phyloP scores from a whole-genome alignment of 2,329 filamentous ascomycete genomes.

The Aplosporella prunicola region DNA sequence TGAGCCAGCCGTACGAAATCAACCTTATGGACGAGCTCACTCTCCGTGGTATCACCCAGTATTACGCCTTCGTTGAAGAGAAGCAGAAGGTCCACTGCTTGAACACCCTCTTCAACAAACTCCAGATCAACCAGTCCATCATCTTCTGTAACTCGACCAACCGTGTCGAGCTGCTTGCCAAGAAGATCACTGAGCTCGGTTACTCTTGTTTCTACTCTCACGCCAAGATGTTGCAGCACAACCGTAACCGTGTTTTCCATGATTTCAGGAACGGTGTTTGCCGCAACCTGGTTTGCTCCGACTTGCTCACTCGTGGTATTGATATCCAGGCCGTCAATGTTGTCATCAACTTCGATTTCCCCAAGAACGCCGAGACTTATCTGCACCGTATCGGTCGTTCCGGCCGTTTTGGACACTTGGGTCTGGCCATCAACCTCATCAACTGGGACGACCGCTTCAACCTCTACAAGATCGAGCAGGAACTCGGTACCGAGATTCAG shows the following conservation, averaged over 20 bases:
- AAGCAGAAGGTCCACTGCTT: conserved; percentile 99
- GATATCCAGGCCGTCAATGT: conserved; percentile 99
- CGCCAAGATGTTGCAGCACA: conserved; percentile 93
- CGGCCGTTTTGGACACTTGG: conserved; percentile 91
- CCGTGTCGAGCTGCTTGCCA: conserved; percentile 90
- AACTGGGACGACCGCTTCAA: conserved; percentile 99
- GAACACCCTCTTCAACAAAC: conserved; percentile 96
- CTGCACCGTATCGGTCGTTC: conserved; percentile 97
- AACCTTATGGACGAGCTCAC: conserved; percentile 99
- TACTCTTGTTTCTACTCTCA: conserved; percentile 99
- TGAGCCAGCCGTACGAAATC: conserved; percentile 93
- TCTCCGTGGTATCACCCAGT: conserved; percentile 94
- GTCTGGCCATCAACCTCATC: conserved; percentile 97
- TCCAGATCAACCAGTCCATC: conserved; percentile 99
- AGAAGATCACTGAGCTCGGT: conserved; percentile 98
- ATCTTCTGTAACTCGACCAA: conserved; percentile 99
- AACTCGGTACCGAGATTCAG: conserved; percentile 93
- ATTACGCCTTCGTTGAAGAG: conserved; percentile 98
- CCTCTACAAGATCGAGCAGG: conserved; percentile 95
- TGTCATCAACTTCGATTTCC: conserved; percentile 99
- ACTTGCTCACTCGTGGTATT: conserved; percentile 94
- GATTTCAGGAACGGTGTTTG: conserved; percentile 98
- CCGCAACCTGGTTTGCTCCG: conserved; percentile 95
- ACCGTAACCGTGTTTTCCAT: conserved; percentile 96
- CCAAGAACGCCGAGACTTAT: conserved; percentile 98